phyloP scores from a whole-genome alignment of 148 eudicot genomes.

The Amaranthus cruentus region DNA sequence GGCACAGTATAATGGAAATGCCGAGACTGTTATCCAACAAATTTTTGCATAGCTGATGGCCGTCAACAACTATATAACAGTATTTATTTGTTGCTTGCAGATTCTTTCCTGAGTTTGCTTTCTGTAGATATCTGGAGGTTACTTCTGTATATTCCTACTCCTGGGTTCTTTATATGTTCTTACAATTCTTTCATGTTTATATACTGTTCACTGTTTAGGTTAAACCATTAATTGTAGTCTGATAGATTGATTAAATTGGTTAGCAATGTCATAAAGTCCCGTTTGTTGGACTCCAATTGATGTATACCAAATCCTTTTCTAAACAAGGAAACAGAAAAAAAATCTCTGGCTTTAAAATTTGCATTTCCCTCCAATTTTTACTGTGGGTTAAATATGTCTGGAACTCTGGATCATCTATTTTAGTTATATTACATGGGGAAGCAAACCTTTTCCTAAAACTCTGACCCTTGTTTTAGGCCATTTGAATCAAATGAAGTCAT shows the following conservation, averaged over 20 bases:
- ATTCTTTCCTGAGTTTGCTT: conserved; percentile 8
- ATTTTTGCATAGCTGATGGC: conserved; percentile 47
- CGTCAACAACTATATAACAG: not conserved
- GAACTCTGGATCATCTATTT: too few relatives aligned
- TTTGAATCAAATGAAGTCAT: too few relatives aligned
- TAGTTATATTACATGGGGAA: too few relatives aligned
- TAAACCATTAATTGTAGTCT: conserved; percentile 16
- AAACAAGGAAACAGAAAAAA: not conserved
- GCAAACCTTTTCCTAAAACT: too few relatives aligned
- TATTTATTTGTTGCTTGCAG: conserved; percentile 6
- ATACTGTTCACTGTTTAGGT: conserved; percentile 5
- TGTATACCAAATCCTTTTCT: too few relatives aligned
- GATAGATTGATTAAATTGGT: conserved; percentile 9
- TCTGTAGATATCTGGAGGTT: conserved; percentile 18
- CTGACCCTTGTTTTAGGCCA: too few relatives aligned
- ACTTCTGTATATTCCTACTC: not conserved
- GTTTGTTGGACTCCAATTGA: conserved; percentile 6
- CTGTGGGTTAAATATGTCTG: not conserved
- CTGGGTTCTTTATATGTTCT: not conserved
- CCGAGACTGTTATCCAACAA: conserved; percentile 84
- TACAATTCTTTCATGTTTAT: conserved; percentile 27
- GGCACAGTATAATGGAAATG: conserved; percentile 77
- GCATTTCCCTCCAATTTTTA: not conserved
- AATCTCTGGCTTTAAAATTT: not conserved
- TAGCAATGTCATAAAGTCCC: conserved; percentile 19